Percentiles rank a stretch among this genome's conserved stretches.
Conservation (phyloP, 306 rosid species). For the Rosa lucieae region DNA sequence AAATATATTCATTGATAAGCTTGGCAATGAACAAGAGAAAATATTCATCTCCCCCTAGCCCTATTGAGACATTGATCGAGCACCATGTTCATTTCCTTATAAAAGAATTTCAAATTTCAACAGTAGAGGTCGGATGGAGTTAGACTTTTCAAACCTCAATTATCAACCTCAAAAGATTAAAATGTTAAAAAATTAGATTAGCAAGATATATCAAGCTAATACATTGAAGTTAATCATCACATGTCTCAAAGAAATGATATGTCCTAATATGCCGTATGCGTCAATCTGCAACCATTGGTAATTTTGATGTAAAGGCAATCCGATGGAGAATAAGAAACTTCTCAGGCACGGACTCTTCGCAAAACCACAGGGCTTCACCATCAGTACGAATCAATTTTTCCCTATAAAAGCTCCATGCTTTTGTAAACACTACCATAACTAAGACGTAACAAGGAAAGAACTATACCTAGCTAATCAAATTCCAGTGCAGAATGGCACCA, state of each 20-base stretch:
- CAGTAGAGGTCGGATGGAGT: too few species aligned
- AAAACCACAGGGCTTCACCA: neutral
- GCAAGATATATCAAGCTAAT: too few species aligned
- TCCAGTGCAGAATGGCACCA: conserved; percentile 27
- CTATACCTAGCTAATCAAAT: neutral
- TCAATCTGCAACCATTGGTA: conserved; percentile 1
- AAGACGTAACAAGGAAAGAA: neutral
- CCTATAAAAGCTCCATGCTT: conserved; percentile 19
- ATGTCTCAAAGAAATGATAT: neutral
- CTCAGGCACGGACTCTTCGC: conserved; percentile 4
- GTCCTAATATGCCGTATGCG: neutral
- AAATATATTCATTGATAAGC: too few species aligned
- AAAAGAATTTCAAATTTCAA: too few species aligned
- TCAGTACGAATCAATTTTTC: neutral
- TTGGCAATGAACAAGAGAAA: too few species aligned
- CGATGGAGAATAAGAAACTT: neutral
- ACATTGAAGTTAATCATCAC: neutral
- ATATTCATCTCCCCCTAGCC: too few species aligned
- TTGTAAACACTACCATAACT: conserved; percentile 9
- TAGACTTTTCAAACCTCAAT: too few species aligned
- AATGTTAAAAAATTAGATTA: too few species aligned
- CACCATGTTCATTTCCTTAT: too few species aligned
- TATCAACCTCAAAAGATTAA: too few species aligned
- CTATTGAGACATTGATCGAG: too few species aligned
- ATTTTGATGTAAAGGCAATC: neutral